phyloP scores from a whole-genome alignment of 306 rosid genomes.

The Cajanus cajan region DNA sequence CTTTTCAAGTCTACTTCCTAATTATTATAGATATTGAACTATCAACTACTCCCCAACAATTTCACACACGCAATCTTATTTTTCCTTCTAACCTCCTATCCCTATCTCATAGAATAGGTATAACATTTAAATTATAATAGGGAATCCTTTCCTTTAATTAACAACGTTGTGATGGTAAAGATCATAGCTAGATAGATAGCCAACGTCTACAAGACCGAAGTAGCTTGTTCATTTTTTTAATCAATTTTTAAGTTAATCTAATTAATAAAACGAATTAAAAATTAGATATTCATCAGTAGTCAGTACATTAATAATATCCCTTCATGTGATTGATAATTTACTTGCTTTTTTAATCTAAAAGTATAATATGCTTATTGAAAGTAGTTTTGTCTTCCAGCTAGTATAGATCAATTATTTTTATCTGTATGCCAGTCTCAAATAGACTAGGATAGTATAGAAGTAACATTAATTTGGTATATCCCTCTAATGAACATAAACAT shows the following conservation, averaged over 20 bases:
- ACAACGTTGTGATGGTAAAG: neutral
- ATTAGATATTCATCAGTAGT: neutral
- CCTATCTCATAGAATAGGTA: neutral
- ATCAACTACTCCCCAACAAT: neutral
- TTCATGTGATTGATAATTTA: neutral
- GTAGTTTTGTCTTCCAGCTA: neutral
- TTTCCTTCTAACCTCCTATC: neutral
- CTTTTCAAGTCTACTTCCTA: neutral
- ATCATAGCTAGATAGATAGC: neutral
- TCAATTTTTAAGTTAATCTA: neutral
- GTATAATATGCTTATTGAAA: neutral
- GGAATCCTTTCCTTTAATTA: conserved; percentile 1
- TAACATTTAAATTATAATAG: neutral
- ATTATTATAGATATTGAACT: neutral
- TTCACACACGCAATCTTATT: neutral
- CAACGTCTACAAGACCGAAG: neutral
- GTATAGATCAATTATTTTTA: neutral
- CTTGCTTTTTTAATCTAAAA: neutral
- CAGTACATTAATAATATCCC: neutral
- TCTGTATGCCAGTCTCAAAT: neutral
- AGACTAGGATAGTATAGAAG: neutral
- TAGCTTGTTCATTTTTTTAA: neutral
- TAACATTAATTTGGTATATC: neutral
- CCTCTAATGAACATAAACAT: no score
- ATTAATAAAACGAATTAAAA: neutral